These are phyloP conservation scores for Termitomyces sp. DNA, from an alignment of 768 basidiomycete species.

Conservation along the genomic window DNA sequence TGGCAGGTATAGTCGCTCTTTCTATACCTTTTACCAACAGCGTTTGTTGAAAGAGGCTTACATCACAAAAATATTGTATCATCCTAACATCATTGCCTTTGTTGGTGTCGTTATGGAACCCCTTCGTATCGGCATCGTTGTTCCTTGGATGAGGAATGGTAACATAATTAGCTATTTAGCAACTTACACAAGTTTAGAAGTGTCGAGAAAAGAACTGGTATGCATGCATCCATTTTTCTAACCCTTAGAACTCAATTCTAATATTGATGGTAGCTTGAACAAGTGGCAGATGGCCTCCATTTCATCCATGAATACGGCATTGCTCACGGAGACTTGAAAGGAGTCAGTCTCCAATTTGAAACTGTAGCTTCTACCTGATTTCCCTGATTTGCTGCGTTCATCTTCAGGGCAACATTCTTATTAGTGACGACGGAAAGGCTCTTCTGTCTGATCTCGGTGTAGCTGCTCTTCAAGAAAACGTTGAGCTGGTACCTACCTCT, in stretches of 20 bases:
- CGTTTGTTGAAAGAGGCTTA: conserved; percentile 20
- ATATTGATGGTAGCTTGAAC: conserved; percentile 18
- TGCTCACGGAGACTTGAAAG: conserved; percentile 40
- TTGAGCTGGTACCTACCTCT: background rate
- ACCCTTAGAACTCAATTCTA: background rate
- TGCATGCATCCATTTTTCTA: background rate
- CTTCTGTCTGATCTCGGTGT: conserved; percentile 15
- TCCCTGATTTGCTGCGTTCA: too few species aligned
- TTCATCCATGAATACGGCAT: conserved; percentile 25
- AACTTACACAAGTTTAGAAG: background rate
- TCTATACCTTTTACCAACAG: conserved; percentile 1
- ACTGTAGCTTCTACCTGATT: background rate
- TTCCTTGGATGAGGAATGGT: conserved; percentile 30
- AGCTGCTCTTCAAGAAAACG: conserved; percentile 8
- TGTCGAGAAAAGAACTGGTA: conserved; percentile 15
- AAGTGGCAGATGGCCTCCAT: conserved; percentile 26
- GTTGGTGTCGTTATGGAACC: conserved; percentile 19
- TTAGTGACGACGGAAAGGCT: conserved; percentile 11
- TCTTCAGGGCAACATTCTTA: conserved; percentile 13
- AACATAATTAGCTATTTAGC: conserved; percentile 19
- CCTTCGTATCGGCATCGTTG: conserved; percentile 20
- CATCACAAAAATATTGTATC: conserved; percentile 19
- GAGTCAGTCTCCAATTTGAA: conserved; percentile 15
- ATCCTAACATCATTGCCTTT: conserved; percentile 23
- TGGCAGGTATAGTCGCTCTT: background rate